phyloP scores from a whole-genome alignment of 768 basidiomycete species.

The Panaeolus papilionaceus region DNA sequence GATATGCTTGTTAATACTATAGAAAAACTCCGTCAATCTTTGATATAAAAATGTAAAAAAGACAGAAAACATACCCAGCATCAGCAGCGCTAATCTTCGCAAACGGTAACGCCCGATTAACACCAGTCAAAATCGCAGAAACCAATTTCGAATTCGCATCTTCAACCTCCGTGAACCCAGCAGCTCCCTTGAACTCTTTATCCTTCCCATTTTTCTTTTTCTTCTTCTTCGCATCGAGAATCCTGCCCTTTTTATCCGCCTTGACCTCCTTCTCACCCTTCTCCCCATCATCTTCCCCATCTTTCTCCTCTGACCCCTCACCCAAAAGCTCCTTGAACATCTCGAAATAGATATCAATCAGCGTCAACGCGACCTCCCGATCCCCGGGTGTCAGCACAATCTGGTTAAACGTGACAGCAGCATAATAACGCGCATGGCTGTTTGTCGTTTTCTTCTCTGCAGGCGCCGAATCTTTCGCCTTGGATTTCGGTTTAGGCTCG shows the following conservation, averaged over 20 bases:
- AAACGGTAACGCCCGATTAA: conserved; percentile 95
- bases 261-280: conserved; percentile 40
- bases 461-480: conserved; percentile 34
- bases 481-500: conserved; percentile 39
- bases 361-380: conserved; percentile 71
- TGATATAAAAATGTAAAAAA: background rate
- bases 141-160: conserved; percentile 83
- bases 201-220: conserved; percentile 45
- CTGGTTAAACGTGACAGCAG: conserved; percentile 94
- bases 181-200: conserved; percentile 59
- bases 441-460: conserved; percentile 56
- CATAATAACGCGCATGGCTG: conserved; percentile 88
- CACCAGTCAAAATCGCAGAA: conserved; percentile 90
- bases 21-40: background rate
- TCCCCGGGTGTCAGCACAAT: conserved; percentile 77
- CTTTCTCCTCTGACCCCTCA: conserved; percentile 48
- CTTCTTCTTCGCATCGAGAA: conserved; percentile 41
- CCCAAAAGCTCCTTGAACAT: conserved; percentile 90
- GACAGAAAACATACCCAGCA: conserved; percentile 54
- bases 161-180: conserved; percentile 76
- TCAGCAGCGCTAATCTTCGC: conserved; percentile 79
- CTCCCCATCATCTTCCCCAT: conserved; percentile 36
- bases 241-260: conserved; percentile 44
- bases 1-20: conserved; percentile 84
- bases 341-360: conserved; percentile 94